Conservation (phyloP, 352 stramenopile genomes). For the Hyaloperonospora arabidopsidis region DNA sequence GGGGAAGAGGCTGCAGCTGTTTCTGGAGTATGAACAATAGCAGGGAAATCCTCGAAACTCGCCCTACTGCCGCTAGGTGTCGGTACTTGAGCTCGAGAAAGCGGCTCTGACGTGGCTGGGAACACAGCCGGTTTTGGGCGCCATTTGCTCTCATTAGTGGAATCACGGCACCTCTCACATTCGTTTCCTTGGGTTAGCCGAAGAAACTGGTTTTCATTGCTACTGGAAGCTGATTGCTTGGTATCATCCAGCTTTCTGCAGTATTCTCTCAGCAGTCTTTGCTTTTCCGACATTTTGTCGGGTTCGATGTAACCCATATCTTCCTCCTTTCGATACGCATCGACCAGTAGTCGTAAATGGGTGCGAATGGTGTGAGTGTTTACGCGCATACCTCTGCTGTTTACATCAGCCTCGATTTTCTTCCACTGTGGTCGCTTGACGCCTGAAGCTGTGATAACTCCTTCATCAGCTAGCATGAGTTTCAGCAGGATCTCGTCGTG, state of each 20-base stretch:
- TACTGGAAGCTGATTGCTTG: background rate
- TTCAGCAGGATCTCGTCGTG: slow-evolving; percentile 21
- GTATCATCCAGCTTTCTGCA: slow-evolving; percentile 12
- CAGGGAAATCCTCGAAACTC: too few species aligned
- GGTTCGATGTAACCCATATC: background rate
- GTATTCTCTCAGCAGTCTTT: slow-evolving; percentile 13
- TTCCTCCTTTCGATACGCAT: slow-evolving; percentile 6
- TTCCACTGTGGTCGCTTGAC: slow-evolving; percentile 10
- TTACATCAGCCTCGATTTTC: slow-evolving; percentile 11
- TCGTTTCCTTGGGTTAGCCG: too few species aligned
- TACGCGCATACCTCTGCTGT: slow-evolving; percentile 13
- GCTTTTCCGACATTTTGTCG: slow-evolving; percentile 10
- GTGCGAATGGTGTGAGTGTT: slow-evolving; percentile 13
- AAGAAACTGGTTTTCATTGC: too few species aligned
- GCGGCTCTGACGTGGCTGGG: too few species aligned
- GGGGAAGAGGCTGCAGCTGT: too few species aligned
- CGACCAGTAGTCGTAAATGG: slow-evolving; percentile 13
- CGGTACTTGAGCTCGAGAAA: too few species aligned
- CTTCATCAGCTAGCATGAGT: slow-evolving; percentile 9
- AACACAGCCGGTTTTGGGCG: too few species aligned
- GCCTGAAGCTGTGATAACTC: background rate
- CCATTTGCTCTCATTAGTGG: too few species aligned
- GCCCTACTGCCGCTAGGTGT: too few species aligned
- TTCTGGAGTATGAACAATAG: background rate
- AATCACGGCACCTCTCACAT: too few species aligned